These are phyloP conservation scores for Fusarium duplospermum DNA, from an alignment of 2,329 filamentous ascomycete species.

Conservation along the genomic window DNA sequence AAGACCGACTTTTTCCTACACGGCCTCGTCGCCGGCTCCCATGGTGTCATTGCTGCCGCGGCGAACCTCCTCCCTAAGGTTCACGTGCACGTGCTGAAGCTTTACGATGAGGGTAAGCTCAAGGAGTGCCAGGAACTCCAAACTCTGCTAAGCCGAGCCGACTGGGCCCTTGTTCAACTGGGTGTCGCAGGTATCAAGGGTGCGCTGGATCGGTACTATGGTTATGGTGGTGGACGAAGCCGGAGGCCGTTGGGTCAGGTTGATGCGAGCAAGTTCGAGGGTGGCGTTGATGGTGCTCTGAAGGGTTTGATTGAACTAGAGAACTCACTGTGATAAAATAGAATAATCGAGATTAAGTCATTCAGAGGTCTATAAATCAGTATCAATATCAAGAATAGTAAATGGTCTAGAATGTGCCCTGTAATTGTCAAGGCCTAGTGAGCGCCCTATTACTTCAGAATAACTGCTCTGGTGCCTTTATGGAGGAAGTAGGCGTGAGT, in stretches of 20 bases:
- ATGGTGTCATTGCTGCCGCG: slow-evolving; percentile 77
- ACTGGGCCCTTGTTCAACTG: slow-evolving; percentile 76
- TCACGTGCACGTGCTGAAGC: slow-evolving; percentile 70
- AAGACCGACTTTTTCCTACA: slow-evolving; percentile 80
- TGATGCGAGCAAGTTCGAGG: slow-evolving; percentile 20
- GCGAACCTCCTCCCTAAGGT: slow-evolving; percentile 76
- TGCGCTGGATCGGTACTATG: slow-evolving; percentile 69
- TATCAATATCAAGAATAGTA: not conserved
- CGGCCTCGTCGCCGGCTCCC: slow-evolving; percentile 74
- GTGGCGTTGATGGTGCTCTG: slow-evolving; percentile 7
- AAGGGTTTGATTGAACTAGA: slow-evolving; percentile 21
- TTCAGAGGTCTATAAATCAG: not conserved
- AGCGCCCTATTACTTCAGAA: not conserved
- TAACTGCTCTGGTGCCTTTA: not conserved
- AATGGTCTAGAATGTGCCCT: not conserved
- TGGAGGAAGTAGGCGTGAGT: not conserved
- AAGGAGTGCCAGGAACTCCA: slow-evolving; percentile 72
- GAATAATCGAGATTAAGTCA: not conserved
- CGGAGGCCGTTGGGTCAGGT: slow-evolving; percentile 18
- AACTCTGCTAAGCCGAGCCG: slow-evolving; percentile 72
- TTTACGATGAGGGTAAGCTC: slow-evolving; percentile 67
- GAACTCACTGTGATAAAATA: slow-evolving; percentile 8
- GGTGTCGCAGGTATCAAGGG: slow-evolving; percentile 77
- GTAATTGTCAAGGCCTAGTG: no score
- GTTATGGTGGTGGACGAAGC: slow-evolving; percentile 61